Evolutionary conservation across 306 rosid species (phyloP).

Genomic region (Casuarina cunninghamiana): DNA sequence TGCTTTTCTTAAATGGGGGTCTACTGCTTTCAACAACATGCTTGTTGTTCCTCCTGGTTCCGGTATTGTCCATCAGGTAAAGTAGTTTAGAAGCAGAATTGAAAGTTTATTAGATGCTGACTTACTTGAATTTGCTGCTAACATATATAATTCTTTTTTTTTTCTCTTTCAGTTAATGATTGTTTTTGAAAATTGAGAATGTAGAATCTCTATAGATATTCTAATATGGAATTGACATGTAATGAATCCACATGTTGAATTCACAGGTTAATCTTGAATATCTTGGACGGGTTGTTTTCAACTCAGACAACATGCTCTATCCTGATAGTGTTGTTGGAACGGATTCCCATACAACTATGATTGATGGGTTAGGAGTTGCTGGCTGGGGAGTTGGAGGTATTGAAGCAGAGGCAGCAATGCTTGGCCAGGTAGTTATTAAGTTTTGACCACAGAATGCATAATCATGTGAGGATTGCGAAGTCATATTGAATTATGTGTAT

Average conservation of each 20-base stretch:
- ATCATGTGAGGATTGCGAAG: conserved; percentile 14
- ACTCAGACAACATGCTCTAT: conserved; percentile 75
- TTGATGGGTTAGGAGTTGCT: conserved; percentile 93
- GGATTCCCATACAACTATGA: conserved; percentile 95
- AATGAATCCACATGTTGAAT: conserved; percentile 24
- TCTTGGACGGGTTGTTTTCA: conserved; percentile 92
- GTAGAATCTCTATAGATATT: background rate
- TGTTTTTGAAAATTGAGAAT: background rate
- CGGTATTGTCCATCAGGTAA: conserved; percentile 94
- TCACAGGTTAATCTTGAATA: conserved; percentile 94
- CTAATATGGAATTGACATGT: background rate
- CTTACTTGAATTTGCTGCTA: background rate
- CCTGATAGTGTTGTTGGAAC: conserved; percentile 99
- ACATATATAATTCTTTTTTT: background rate
- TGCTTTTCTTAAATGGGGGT: conserved; percentile 94
- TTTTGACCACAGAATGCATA: conserved; percentile 15
- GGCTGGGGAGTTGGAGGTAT: conserved; percentile 99
- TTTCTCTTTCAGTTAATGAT: background rate
- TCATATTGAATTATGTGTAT: conserved; percentile 12
- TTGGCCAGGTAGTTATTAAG: conserved; percentile 81
- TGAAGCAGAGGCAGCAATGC: conserved; percentile 97
- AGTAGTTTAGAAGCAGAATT: conserved; percentile 26
- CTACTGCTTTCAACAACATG: conserved; percentile 83
- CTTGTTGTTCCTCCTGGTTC: conserved; percentile 98
- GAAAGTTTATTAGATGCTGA: conserved; percentile 12